Percentiles rank a stretch among this genome's conserved stretches.
These are phyloP conservation scores for Aspergillus proliferans DNA, from an alignment of 2,329 filamentous ascomycete genomes.

Conservation along the genomic window DNA sequence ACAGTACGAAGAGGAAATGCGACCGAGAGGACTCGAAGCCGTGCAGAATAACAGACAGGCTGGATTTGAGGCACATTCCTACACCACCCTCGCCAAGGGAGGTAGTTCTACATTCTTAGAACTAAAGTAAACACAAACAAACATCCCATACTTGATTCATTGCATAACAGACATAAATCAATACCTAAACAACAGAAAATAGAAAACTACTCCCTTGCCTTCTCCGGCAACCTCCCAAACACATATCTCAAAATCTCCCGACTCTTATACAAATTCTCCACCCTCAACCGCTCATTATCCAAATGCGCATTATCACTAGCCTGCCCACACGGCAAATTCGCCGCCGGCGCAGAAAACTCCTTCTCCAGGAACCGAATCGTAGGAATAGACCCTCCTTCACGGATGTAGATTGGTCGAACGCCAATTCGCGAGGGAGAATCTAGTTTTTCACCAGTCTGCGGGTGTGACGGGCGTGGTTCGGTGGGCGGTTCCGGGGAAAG, in stretches of 20 bases:
- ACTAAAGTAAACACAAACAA: too few relatives aligned
- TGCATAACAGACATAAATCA: not conserved
- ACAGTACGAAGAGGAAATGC: not conserved
- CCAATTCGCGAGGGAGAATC: not conserved
- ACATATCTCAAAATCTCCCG: conserved; percentile 85
- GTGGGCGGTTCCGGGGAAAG: too few relatives aligned
- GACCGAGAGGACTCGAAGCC: not conserved
- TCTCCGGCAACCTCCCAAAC: conserved; percentile 59
- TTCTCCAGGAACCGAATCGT: conserved; percentile 92
- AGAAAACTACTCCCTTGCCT: conserved; percentile 8
- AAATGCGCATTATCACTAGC: conserved; percentile 90
- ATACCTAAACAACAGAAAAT: not conserved
- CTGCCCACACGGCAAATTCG: conserved; percentile 89
- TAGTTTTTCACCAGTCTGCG: not conserved
- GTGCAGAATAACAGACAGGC: not conserved
- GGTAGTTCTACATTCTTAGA: too few relatives aligned
- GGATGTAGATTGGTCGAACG: conserved; percentile 70
- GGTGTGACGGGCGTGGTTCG: too few relatives aligned
- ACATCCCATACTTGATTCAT: not conserved
- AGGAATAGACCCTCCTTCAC: conserved; percentile 92
- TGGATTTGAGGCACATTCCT: not conserved
- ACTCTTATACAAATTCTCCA: conserved; percentile 84
- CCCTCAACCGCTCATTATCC: conserved; percentile 85
- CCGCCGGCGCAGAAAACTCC: conserved; percentile 83
- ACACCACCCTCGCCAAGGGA: not conserved